A percentile compares a stretch with the other conserved stretches of the same genome.
Conservation (phyloP, 352 stramenopile species). For the Phytophthora aleatoria region DNA sequence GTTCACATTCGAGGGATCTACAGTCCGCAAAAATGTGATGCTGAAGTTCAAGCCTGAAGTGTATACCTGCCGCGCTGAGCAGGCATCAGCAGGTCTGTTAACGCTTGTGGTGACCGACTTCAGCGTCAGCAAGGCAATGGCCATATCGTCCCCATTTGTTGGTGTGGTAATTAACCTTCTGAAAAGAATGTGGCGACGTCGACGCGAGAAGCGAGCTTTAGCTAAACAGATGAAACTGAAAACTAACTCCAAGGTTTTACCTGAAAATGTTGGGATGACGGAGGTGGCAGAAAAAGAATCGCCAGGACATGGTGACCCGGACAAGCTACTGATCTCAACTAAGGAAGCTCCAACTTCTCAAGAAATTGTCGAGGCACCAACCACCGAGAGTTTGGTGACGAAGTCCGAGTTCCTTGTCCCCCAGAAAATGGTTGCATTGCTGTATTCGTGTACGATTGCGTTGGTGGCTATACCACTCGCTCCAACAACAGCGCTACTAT, state of each 20-base stretch:
- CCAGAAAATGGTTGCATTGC: constrained; percentile 82
- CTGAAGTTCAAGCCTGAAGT: constrained; percentile 57
- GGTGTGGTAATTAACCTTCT: constrained; percentile 29
- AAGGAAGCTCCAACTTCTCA: constrained; percentile 2
- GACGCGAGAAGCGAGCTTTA: constrained; percentile 16
- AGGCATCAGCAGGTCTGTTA: constrained; percentile 65
- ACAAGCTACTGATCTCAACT: not conserved
- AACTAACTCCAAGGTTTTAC: constrained; percentile 27
- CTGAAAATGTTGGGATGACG: not conserved
- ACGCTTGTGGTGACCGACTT: constrained; percentile 83
- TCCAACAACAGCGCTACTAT: constrained; percentile 55
- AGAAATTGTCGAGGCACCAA: constrained; percentile 1
- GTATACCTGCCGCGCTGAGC: constrained; percentile 64
- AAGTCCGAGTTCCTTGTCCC: constrained; percentile 77
- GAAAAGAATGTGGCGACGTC: constrained; percentile 13
- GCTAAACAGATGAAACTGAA: constrained; percentile 6
- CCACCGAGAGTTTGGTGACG: constrained; percentile 20
- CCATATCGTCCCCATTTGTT: constrained; percentile 36
- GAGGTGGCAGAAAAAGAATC: not conserved
- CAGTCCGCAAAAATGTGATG: constrained; percentile 65
- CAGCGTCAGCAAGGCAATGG: constrained; percentile 61
- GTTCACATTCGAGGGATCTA: constrained; percentile 47
- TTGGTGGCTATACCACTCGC: constrained; percentile 75
- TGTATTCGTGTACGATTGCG: constrained; percentile 80
- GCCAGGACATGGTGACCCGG: not conserved